phyloP scores from a whole-genome alignment of 768 basidiomycete species.

The Russula emetica region DNA sequence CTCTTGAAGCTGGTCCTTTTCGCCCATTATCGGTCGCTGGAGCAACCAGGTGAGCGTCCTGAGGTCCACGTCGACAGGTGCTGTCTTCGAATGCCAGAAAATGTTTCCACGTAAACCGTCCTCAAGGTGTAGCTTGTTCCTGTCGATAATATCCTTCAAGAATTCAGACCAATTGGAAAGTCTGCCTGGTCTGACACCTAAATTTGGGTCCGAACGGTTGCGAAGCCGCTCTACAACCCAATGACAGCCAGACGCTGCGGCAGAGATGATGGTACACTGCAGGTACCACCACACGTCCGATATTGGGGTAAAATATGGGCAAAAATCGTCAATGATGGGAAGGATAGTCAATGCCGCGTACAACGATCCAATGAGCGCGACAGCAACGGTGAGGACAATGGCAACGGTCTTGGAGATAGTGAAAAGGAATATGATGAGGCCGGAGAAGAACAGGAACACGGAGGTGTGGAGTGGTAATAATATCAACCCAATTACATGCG shows the following conservation, averaged over 20 bases:
- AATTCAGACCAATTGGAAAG: not conserved
- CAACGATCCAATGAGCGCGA: not conserved
- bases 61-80: not conserved
- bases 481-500: conserved; percentile 32
- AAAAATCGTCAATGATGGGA: conserved; percentile 5
- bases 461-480: conserved; percentile 21
- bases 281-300: conserved; percentile 11
- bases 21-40: not conserved
- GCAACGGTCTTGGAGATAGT: conserved; percentile 8
- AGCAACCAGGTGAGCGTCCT: not conserved
- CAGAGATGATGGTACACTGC: not conserved
- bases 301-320: conserved; percentile 24
- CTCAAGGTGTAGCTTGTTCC: not conserved
- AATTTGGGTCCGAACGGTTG: not conserved
- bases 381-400: not conserved
- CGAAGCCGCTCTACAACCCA: not conserved
- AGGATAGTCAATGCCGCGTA: conserved; percentile 12
- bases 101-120: not conserved
- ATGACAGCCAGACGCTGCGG: not conserved
- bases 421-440: conserved; percentile 19
- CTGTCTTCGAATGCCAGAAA: not conserved
- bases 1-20: not conserved
- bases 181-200: not conserved
- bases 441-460: conserved; percentile 24
- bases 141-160: not conserved